Base-by-base conservation (phyloP, 2,329 filamentous ascomycete genomes). In the Zasmidium citrigriseum region DNA sequence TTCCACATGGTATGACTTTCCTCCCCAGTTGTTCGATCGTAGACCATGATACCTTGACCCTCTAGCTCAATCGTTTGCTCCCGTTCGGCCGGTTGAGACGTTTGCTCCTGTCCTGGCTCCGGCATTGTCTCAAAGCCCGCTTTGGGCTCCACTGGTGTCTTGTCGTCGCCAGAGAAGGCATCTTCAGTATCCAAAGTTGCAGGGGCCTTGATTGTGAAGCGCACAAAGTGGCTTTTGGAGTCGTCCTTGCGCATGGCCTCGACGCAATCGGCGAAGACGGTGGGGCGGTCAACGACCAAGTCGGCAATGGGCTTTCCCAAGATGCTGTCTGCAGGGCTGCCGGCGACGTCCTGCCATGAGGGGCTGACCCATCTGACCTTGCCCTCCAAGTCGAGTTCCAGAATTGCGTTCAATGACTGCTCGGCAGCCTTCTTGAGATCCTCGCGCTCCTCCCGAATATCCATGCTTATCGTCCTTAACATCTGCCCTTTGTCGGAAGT, bases 1-100 rank as follows among this genome's bases (percentile, higher is more conserved):
- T 99, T 99, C 95, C 95, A 99, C 96, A 99, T 99, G 18, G 91
- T 96, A 81, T 98, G 93, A 70, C 91, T 95, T 73, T 95, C 90
- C 56, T 88, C 89, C 52, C 91, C 92, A 38, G 91, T 90, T 12
- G 89, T 85, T 61, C 89, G 87, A 73, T 98, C 93, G 73, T 96
- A 98, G 5, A 98, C 91, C 89, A 98, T 96, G 71, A 99, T 99
- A 21, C 95, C 95, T 76, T 99, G 95, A 5, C 91, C 96, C 77
- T 99, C 96, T 59, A 99, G 83, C 62, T 92, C 89, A 60, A 96
- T 82, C 41, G 86, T 81, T n/a, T 76, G 71, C 34, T 76, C 72
- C 10, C 23, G 67, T 62, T 49, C 54, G 49, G 10, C 64, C 58
- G 47, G 23, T 46, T 22, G 56, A 18, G 21, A 41, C 7, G 52